Evolutionary conservation across 2,329 filamentous ascomycete genomes (phyloP).

Genomic region (Corinectria fuckeliana): DNA sequence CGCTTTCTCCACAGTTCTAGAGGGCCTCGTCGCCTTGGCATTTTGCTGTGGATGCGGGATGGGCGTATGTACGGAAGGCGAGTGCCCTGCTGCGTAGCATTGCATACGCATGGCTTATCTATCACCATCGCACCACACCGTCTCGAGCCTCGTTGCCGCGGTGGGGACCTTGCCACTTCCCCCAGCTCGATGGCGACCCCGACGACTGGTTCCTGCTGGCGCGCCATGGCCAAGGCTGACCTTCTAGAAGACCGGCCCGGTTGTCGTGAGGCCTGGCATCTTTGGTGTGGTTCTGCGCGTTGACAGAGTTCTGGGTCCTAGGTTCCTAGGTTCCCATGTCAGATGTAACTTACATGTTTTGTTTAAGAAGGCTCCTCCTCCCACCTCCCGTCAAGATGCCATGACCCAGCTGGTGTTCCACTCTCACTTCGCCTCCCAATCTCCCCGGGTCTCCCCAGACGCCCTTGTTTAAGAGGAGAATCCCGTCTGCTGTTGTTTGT

Average conservation of each 20-base stretch:
- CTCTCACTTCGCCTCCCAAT: constrained; percentile 24
- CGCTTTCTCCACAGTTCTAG: not conserved
- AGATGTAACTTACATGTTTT: constrained; percentile 16
- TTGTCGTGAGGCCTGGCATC: constrained; percentile 6
- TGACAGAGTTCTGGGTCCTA: not conserved
- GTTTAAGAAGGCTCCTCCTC: constrained; percentile 27
- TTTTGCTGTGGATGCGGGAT: no score
- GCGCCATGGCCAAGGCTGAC: constrained; percentile 23
- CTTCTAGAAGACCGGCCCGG: constrained; percentile 35
- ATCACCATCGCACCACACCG: constrained; percentile 33
- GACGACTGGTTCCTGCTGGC: constrained; percentile 2
- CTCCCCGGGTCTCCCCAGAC: constrained; percentile 8
- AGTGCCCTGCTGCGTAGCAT: not conserved
- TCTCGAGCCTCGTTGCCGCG: constrained; percentile 20
- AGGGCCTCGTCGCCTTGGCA: not conserved
- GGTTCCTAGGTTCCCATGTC: not conserved
- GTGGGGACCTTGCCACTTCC: constrained; percentile 26
- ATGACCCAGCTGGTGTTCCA: constrained; percentile 31
- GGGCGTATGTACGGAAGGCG: not conserved
- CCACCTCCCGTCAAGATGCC: constrained; percentile 5
- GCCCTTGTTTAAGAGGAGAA: constrained; percentile 2
- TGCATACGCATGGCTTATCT: constrained; percentile 31
- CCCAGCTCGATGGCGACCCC: constrained; percentile 16
- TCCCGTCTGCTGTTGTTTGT: not conserved
- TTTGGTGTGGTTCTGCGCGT: not conserved